A percentile compares a stretch with the other conserved stretches of the same genome.
Evolutionary conservation across 306 rosid species (phyloP).

Genomic region (Lithocarpus polystachyus): DNA sequence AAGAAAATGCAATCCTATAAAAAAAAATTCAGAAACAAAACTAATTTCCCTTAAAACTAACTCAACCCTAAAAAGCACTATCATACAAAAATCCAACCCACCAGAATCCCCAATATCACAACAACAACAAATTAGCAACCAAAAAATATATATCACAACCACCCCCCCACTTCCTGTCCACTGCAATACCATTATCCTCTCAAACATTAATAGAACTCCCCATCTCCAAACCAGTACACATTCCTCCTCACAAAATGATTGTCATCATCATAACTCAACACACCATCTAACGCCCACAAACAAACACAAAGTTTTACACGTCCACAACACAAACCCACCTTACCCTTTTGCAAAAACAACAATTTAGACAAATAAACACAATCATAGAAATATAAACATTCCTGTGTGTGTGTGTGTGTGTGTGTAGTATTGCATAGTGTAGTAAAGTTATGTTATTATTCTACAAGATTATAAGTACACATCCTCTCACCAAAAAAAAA

Average conservation of each 20-base stretch:
- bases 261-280: too few relatives aligned
- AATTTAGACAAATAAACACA: neutral
- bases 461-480: too few relatives aligned
- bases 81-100: neutral
- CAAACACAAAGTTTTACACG: neutral
- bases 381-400: slow-evolving; percentile 1
- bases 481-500: too few relatives aligned
- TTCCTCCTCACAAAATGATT: neutral
- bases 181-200: neutral
- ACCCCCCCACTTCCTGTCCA: neutral
- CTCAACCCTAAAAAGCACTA: too few relatives aligned
- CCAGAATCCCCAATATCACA: neutral
- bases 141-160: too few relatives aligned
- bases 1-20: neutral
- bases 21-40: neutral
- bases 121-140: neutral
- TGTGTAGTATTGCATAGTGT: neutral
- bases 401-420: neutral
- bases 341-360: neutral
- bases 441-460: neutral
- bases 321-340: neutral
- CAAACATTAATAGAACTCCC: neutral
- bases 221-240: neutral
- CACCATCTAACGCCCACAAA: neutral
- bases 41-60: neutral